These are phyloP conservation scores for Ceriops decandra DNA, from an alignment of 345 rosid species.

Conservation along the genomic window DNA sequence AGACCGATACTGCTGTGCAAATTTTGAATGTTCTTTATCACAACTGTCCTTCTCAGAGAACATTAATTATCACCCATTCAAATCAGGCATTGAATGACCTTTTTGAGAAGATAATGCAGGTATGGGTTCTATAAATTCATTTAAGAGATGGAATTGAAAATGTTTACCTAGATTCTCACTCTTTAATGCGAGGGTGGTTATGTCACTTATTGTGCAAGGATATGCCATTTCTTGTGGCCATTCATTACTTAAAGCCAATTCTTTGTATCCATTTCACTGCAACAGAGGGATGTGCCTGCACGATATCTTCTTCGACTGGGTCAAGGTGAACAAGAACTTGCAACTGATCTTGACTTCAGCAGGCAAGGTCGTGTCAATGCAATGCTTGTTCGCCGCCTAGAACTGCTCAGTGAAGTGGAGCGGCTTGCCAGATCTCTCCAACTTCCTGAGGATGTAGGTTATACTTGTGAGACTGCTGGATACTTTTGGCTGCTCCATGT, in stretches of 20 bases:
- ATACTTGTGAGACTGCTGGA: slow-evolving; percentile 99
- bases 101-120: slow-evolving; percentile 98
- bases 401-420: slow-evolving; percentile 88
- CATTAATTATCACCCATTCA: slow-evolving; percentile 93
- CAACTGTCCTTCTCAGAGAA: slow-evolving; percentile 96
- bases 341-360: slow-evolving; percentile 96
- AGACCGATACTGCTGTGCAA: slow-evolving; percentile 99
- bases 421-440: slow-evolving; percentile 94
- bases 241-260: neutral
- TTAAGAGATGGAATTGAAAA: neutral
- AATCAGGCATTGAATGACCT: slow-evolving; percentile 98
- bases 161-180: neutral
- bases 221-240: neutral
- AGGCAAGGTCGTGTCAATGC: slow-evolving; percentile 98
- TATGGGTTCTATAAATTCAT: slow-evolving; percentile 23
- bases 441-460: slow-evolving; percentile 95
- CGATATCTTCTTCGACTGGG: slow-evolving; percentile 98
- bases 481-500: slow-evolving; percentile 99
- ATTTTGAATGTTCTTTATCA: slow-evolving; percentile 92
- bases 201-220: neutral
- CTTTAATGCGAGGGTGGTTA: neutral
- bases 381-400: slow-evolving; percentile 95
- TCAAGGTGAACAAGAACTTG: slow-evolving; percentile 99
- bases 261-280: neutral
- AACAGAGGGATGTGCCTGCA: slow-evolving; percentile 98